Evolutionary conservation across 768 basidiomycete genomes (phyloP), one percentile per base, ranked within the genome.

Genomic region (Agaricus subrufescens): DNA sequence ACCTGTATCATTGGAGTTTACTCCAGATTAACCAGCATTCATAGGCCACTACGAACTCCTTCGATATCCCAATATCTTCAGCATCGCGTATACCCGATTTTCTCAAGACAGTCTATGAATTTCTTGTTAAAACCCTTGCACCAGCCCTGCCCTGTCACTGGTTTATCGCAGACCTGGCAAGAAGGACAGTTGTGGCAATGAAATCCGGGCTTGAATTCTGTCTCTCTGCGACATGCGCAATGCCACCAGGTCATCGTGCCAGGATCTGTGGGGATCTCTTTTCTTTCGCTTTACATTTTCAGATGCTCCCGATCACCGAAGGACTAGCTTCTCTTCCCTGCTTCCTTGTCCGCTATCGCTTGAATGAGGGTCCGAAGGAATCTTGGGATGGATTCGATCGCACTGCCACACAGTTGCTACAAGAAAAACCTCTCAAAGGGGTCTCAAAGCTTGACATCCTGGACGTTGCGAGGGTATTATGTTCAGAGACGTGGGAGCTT

Each of bases 91-190:
- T 84, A 7, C 70, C 79, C 3, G 65, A 74, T 3, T 75, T 87
- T 54, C 68, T 82, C 46, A 72, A 74, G 34, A 67, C 78, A 34
- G 63, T 82, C 25, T 63, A 80, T 19, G 75, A 81, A 38, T 64
- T 82, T 12, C 60, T 81, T 25, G 67, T 73, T 30, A 72, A 70
- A 49, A 65, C 75, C 1, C 56, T 85, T 46, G 69, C 66, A 42
- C 75, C 76, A 3, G 63, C 76, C 1, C 65, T 79, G 11, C 71
- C 73, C 43, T 75, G 73, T 11, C 74, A 77, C 34, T 79, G 77
- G 70, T 80, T 83, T 49, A 70, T 84, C 8, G 63, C 67, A 14
- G 82, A 86, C 61, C 61, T 83, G 43, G 61, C 73, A 46, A 78
- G 76, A 34, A 71, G 68, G 31, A 66, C 75, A 3, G 34, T 46